Conservation (phyloP, 2,329 filamentous ascomycete genomes). For the Zelopaecilomyces penicillatus region DNA sequence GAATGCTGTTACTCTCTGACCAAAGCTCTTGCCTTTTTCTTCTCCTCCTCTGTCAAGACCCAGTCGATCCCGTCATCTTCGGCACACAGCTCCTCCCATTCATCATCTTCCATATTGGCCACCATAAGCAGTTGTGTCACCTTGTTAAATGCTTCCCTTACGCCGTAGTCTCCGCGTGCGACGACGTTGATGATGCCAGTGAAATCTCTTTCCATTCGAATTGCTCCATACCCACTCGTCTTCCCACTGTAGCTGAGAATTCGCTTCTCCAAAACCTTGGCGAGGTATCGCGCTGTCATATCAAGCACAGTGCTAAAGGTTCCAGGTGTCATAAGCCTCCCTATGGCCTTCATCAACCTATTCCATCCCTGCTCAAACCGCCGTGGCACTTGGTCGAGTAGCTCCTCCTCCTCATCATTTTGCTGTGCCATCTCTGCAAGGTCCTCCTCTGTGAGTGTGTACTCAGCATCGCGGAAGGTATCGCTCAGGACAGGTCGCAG, state of each 20-base stretch:
- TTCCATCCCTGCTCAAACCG: conserved; percentile 85
- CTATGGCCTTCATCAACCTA: conserved; percentile 73
- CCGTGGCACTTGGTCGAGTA: conserved; percentile 61
- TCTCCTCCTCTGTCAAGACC: conserved; percentile 66
- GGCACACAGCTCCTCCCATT: conserved; percentile 70
- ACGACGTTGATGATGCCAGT: conserved; percentile 63
- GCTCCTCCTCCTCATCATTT: conserved; percentile 44
- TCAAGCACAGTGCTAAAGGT: conserved; percentile 72
- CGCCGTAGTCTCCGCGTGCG: conserved; percentile 62
- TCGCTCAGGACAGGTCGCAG: conserved; percentile 79
- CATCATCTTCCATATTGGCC: conserved; percentile 91
- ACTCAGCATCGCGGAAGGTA: conserved; percentile 86
- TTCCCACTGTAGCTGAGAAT: conserved; percentile 73
- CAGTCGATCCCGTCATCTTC: conserved; percentile 59
- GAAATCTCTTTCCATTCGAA: conserved; percentile 77
- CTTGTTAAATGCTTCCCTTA: conserved; percentile 68
- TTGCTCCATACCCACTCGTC: conserved; percentile 72
- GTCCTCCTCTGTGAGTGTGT: conserved; percentile 59
- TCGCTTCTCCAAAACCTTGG: conserved; percentile 75
- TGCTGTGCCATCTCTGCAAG: conserved; percentile 46
- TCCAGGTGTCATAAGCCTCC: conserved; percentile 69
- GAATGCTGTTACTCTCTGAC: conserved; percentile 31
- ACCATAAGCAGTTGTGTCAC: conserved; percentile 77
- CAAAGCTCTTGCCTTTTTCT: conserved; percentile 61
- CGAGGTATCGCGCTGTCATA: conserved; percentile 64